These are phyloP conservation scores for Ceriops tagal DNA, from an alignment of 345 rosid genomes.

Conservation along the genomic window DNA sequence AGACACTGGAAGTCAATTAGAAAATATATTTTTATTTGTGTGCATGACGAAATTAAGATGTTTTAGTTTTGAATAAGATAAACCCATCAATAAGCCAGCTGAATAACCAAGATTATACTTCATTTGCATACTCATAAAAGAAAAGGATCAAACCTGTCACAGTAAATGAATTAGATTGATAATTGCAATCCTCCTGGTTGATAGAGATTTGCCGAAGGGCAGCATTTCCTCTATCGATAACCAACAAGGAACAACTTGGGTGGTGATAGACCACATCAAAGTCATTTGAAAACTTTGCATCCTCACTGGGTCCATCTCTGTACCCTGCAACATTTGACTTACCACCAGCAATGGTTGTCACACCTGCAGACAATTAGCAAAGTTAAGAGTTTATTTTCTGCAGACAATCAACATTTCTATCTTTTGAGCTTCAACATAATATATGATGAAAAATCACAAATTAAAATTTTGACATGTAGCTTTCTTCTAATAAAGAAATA, in stretches of 20 bases:
- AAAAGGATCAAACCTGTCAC: slow-evolving; percentile 44
- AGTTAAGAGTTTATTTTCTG: not conserved
- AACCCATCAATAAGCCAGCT: not conserved
- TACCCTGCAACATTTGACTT: slow-evolving; percentile 80
- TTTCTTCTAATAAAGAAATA: slow-evolving; percentile 82
- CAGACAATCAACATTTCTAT: not conserved
- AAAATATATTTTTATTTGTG: not conserved
- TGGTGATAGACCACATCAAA: slow-evolving; percentile 81
- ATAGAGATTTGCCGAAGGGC: slow-evolving; percentile 95
- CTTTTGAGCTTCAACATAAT: no score
- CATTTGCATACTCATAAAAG: no score
- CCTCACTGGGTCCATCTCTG: slow-evolving; percentile 97
- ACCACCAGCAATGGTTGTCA: slow-evolving; percentile 97
- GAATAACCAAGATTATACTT: no score
- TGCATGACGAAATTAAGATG: not conserved
- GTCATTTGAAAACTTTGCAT: slow-evolving; percentile 91
- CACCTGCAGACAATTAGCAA: slow-evolving; percentile 55
- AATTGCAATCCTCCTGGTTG: slow-evolving; percentile 76
- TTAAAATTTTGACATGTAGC: slow-evolving; percentile 48
- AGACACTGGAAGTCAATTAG: not conserved
- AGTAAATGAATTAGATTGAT: slow-evolving; percentile 64
- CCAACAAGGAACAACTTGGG: slow-evolving; percentile 82
- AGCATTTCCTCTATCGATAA: slow-evolving; percentile 92
- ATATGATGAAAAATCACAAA: slow-evolving; percentile 44
- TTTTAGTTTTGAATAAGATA: not conserved